Percentiles rank a stretch among this genome's conserved stretches.
Evolutionary conservation across 1,284 basidiomycete species (phyloP).

Genomic region (Ganoderma meredithae): DNA sequence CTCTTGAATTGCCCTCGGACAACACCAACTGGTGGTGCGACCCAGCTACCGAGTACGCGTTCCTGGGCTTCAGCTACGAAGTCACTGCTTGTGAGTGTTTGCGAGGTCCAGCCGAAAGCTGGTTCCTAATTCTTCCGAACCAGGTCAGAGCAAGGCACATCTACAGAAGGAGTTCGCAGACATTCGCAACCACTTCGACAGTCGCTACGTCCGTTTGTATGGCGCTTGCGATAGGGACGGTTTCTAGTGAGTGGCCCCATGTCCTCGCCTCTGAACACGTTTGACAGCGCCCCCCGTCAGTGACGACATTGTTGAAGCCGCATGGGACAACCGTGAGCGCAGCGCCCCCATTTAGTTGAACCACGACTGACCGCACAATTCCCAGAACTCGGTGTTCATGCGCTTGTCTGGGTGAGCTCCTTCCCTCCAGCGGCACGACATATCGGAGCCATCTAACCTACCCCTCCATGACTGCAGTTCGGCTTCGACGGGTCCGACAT

Average conservation of each 20-base stretch:
- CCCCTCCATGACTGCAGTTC: slow-evolving; percentile 49
- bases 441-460: background rate
- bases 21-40: slow-evolving; percentile 71
- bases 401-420: slow-evolving; percentile 70
- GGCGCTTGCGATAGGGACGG: slow-evolving; percentile 67
- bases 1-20: slow-evolving; percentile 51
- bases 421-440: slow-evolving; percentile 5
- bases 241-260: slow-evolving; percentile 61
- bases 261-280: background rate
- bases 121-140: background rate
- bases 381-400: slow-evolving; percentile 71
- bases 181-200: slow-evolving; percentile 64
- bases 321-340: slow-evolving; percentile 58
- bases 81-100: slow-evolving; percentile 49
- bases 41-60: slow-evolving; percentile 67
- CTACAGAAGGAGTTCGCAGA: slow-evolving; percentile 68
- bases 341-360: background rate
- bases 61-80: slow-evolving; percentile 78
- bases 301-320: slow-evolving; percentile 74
- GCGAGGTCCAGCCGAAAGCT: background rate
- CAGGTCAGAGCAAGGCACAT: slow-evolving; percentile 46
- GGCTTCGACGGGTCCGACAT: slow-evolving; percentile 63
- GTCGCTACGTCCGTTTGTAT: slow-evolving; percentile 78
- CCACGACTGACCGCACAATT: slow-evolving; percentile 7
- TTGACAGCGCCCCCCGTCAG: slow-evolving; percentile 34